These are phyloP conservation scores for Kandelia obovata DNA, from an alignment of 345 rosid genomes.

Conservation along the genomic window DNA sequence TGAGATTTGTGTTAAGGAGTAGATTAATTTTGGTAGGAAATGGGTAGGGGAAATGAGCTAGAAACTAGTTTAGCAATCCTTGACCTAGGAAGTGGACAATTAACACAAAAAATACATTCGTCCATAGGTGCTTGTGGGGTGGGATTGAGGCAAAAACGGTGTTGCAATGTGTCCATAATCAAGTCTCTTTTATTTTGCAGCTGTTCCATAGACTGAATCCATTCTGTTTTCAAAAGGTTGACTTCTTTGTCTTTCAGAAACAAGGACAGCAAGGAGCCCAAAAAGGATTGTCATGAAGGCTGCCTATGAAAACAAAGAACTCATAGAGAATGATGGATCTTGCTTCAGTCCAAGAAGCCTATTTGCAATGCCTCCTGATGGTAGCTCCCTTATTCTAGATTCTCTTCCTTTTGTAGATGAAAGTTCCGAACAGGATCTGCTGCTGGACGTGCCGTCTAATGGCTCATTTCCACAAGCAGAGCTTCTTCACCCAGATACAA, in stretches of 20 bases:
- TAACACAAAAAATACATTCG: too few relatives aligned
- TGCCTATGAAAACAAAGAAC: slow-evolving; percentile 53
- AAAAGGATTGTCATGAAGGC: slow-evolving; percentile 55
- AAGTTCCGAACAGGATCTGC: slow-evolving; percentile 74
- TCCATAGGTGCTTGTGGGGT: too few relatives aligned
- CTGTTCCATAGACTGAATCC: not conserved
- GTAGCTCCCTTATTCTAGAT: slow-evolving; percentile 57
- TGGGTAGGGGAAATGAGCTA: too few relatives aligned
- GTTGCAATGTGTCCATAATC: not conserved
- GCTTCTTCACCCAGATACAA: slow-evolving; percentile 56
- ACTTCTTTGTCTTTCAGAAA: slow-evolving; percentile 41
- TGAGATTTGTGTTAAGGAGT: not conserved
- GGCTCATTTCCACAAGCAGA: slow-evolving; percentile 90
- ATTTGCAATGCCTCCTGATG: slow-evolving; percentile 65
- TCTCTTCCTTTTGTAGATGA: slow-evolving; percentile 51
- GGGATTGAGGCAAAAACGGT: too few relatives aligned
- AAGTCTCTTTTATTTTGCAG: too few relatives aligned
- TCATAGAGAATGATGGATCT: slow-evolving; percentile 53
- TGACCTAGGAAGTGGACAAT: too few relatives aligned
- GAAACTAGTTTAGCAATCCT: too few relatives aligned
- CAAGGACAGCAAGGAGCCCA: slow-evolving; percentile 64
- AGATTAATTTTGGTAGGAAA: too few relatives aligned
- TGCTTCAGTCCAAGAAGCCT: slow-evolving; percentile 76
- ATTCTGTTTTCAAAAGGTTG: not conserved
- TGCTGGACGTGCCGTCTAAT: slow-evolving; percentile 75